Evolutionary conservation across 2,329 filamentous ascomycete genomes (phyloP), one percentile per base, ranked within the genome.

Genomic region (Trichoderma hamatum): DNA sequence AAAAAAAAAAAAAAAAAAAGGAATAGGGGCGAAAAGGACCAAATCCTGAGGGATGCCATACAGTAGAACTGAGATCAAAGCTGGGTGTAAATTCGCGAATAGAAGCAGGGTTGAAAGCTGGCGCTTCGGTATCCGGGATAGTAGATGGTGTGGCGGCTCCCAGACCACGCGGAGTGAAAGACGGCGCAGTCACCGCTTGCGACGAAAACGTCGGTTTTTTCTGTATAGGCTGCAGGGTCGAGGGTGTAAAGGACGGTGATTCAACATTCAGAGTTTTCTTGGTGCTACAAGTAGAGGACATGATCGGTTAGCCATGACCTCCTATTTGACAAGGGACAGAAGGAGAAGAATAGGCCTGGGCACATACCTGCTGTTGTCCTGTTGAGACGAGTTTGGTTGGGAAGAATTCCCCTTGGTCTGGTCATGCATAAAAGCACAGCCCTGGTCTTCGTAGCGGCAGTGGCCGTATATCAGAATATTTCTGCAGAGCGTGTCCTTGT

Each of bases 391-490:
- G 52, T 19, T 43, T 19, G 39, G 16, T 6, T 43, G 39, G 16
- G 39, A 43, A 1, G 39, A 43, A 9, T 76, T 80, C 68, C 77
- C 82, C 80, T 90, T 93, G 74, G 88, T 85, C 70, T 89, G 88
- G 73, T 96, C 92, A 81, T 97, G 94, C 77, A 94, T 96, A 82
- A 96, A 97, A 73, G 91, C 89, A 81, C 94, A 97, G 82, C 92
- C 93, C 82, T 92, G 90, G 77, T 96, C 93, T 82, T 96, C 92
- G 81, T 94, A 97, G 72, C 93, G 91, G 80, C 94, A 97, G 80
- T 95, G 92, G 68, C 94, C 94, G 79, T 97, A 97, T 75, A 97
- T 97, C 71, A 94, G 87, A 71, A 97, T 91, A 81, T 97, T 97
- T 77, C 94, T 91, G 82, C 94, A 97, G 69, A 95, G 86, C 7